Conservation (phyloP, 345 rosid species). For the Ceriops decandra region DNA sequence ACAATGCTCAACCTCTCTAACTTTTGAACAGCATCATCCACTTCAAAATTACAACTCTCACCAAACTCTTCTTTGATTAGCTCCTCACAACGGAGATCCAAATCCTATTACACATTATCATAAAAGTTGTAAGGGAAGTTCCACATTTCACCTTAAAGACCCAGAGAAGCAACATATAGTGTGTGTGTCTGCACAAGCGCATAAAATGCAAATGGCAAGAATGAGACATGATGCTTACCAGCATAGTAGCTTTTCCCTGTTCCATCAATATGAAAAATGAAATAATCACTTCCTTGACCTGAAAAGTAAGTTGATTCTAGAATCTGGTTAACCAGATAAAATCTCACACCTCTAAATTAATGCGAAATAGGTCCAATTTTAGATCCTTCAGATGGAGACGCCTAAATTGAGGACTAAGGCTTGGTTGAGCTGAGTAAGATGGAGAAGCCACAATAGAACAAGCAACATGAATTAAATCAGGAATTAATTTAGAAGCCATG, state of each 20-base stretch:
- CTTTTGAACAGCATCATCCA: constrained; percentile 79
- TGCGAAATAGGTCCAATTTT: too few relatives aligned
- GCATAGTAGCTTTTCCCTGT: constrained; percentile 87
- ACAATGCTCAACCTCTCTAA: constrained; percentile 81
- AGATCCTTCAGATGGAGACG: too few relatives aligned
- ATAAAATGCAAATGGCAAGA: neutral
- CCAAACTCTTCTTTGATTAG: constrained; percentile 57
- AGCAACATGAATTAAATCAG: too few relatives aligned
- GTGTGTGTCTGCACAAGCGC: too few relatives aligned
- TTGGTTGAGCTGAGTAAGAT: too few relatives aligned
- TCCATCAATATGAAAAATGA: constrained; percentile 90
- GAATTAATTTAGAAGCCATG: too few relatives aligned
- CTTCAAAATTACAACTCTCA: constrained; percentile 67
- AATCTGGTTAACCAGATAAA: neutral
- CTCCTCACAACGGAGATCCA: constrained; percentile 61
- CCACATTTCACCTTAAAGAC: neutral
- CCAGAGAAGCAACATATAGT: too few relatives aligned
- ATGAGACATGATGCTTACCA: constrained; percentile 36
- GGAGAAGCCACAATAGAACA: too few relatives aligned
- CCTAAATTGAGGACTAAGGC: too few relatives aligned
- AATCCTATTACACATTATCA: constrained; percentile 41
- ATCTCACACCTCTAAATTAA: neutral
- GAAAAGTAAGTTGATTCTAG: constrained; percentile 7
- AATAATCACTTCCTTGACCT: constrained; percentile 95
- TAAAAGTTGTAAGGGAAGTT: constrained; percentile 11